Percentiles rank a stretch among this genome's conserved stretches.
Conservation (phyloP, 352 stramenopile species). For the Heterotrichella gracilis region DNA sequence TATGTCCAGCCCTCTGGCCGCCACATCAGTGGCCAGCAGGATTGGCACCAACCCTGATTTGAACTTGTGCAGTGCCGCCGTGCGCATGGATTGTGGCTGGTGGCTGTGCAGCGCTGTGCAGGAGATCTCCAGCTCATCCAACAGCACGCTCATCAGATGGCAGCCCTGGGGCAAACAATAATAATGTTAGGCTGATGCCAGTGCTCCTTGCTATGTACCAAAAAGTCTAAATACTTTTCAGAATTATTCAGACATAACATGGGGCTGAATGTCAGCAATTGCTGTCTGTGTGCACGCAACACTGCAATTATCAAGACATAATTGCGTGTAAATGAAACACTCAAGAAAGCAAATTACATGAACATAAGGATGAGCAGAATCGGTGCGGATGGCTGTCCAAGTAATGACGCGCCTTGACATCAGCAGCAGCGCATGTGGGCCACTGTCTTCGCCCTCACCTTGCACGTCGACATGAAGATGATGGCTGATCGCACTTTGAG, state of each 20-base stretch:
- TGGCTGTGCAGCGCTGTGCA: conserved; percentile 76
- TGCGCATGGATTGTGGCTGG: conserved; percentile 56
- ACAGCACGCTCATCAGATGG: conserved; percentile 60
- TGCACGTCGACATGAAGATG: conserved; percentile 81
- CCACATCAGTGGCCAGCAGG: conserved; percentile 81
- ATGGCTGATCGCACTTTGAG: no score
- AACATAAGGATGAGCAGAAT: no score
- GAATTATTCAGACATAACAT: no score
- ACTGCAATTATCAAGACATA: no score
- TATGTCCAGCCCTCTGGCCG: conserved; percentile 73
- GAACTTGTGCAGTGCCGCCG: conserved; percentile 77
- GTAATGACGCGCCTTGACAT: no score
- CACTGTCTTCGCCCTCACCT: no score
- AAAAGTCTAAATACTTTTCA: background rate
- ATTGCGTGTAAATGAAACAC: no score
- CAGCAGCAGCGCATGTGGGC: no score
- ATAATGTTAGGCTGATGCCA: background rate
- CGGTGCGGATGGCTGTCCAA: no score
- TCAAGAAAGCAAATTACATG: no score
- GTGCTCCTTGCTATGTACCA: background rate
- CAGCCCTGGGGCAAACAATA: conserved; percentile 25
- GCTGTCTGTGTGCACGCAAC: no score
- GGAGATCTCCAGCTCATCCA: conserved; percentile 47
- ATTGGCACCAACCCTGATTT: conserved; percentile 56
- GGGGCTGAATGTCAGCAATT: no score